These are phyloP conservation scores for rapeseed (Brassica napus) DNA, from an alignment of 345 rosid genomes.

Conservation along the genomic window DNA sequence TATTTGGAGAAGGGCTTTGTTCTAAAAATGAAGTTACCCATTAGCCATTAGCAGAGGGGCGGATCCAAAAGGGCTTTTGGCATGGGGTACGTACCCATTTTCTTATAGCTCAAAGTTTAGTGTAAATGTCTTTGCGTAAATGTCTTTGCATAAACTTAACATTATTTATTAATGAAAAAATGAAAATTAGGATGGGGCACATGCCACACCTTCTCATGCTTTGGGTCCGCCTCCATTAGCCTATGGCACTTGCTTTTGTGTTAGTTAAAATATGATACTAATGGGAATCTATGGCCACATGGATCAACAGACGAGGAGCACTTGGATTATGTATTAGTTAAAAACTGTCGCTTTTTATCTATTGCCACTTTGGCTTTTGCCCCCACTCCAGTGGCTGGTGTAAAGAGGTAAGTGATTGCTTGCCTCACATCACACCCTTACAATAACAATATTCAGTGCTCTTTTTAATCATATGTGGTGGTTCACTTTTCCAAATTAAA, in stretches of 20 bases:
- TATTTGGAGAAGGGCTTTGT: background rate
- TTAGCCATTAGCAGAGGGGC: no score
- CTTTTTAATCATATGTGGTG: conserved; percentile 19
- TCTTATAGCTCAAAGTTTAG: no score
- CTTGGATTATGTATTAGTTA: background rate
- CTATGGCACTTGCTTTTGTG: background rate
- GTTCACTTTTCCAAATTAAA: conserved; percentile 6
- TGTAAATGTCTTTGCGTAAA: no score
- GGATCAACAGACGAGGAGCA: background rate
- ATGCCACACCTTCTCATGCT: no score
- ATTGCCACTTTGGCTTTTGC: conserved; percentile 32
- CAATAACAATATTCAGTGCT: conserved; percentile 12
- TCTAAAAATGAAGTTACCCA: background rate
- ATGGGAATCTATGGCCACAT: conserved; percentile 10
- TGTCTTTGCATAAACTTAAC: no score
- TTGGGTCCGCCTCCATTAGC: background rate
- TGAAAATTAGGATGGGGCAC: no score
- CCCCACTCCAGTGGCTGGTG: conserved; percentile 31
- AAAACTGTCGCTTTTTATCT: background rate
- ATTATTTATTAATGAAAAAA: no score
- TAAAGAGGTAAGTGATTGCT: conserved; percentile 20
- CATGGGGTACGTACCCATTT: no score
- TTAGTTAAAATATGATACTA: background rate
- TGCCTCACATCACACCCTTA: conserved; percentile 29
- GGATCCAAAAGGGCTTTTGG: no score